phyloP scores from a whole-genome alignment of 768 basidiomycete genomes.

The Strobilomyces echinocephalus region DNA sequence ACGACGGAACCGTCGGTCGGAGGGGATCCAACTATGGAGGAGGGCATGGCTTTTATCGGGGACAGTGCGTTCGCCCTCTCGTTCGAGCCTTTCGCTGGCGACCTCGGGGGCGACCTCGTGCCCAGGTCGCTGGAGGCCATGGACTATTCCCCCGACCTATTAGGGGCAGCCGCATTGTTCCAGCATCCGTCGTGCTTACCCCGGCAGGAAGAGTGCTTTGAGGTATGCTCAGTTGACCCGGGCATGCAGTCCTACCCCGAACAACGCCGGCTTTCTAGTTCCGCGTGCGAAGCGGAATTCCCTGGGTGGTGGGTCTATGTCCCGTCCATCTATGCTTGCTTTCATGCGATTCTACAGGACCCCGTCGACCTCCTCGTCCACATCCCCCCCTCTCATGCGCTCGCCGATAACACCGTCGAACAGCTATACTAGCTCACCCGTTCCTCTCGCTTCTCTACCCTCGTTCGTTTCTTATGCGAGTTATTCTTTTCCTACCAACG shows the following conservation, averaged over 20 bases:
- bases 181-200: not conserved
- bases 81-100: slow-evolving; percentile 39
- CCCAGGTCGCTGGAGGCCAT: not conserved
- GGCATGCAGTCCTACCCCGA: no score
- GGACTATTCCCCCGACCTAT: no score
- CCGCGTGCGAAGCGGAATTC: not conserved
- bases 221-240: not conserved
- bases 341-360: not conserved
- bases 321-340: no score
- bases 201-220: not conserved
- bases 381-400: slow-evolving; percentile 3
- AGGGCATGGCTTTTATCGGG: not conserved
- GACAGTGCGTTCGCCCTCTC: not conserved
- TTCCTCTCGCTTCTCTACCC: not conserved
- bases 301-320: not conserved
- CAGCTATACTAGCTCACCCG: not conserved
- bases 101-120: slow-evolving; percentile 23
- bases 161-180: not conserved
- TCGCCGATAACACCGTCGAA: not conserved
- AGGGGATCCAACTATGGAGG: no score
- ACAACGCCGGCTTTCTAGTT: not conserved
- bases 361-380: slow-evolving; percentile 1
- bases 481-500: not conserved
- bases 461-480: not conserved
- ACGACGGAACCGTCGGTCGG: not conserved